Evolutionary conservation across 2,329 filamentous ascomycete genomes (phyloP), one percentile per base, ranked within the genome.

Genomic region (Ophiocordyceps camponoti-rufipedis): DNA sequence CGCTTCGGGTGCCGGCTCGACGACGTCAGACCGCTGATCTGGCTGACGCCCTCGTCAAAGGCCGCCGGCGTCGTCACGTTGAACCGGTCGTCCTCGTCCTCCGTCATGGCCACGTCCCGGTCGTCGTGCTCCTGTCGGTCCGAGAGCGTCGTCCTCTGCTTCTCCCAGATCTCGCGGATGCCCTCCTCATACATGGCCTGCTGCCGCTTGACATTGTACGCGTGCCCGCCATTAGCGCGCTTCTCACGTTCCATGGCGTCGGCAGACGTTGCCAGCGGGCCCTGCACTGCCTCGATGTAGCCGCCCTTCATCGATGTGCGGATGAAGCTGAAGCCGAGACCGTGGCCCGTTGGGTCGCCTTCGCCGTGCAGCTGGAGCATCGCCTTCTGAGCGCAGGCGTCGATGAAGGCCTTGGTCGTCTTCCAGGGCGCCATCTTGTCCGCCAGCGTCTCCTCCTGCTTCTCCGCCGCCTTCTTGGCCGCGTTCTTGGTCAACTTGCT

Each of bases 291-390:
- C 57, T 88, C 85, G 62, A 95, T 74, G 49, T 78, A 98, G 0
- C 91, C 91, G 49, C 91, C 91, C 63, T 98, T 98, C 91, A 98
- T 98, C 1, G 86, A 94, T 0, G 88, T 95, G 57, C 91, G 87
- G 61, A 98, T 88, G 61, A 98, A 95, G 59, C 85, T 95, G 67
- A 96, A 94, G 2, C 85, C 91, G 48, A 95, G 79, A 2, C 91
- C 91, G 55, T 88, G 83, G 23, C 87, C 87, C 0, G 89, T 94
- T 4, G 91, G 91, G 58, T 98, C 91, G 46, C 91, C 91, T 52
- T 93, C 85, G 18, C 91, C 91, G 54, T 95, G 88, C 12, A 98
- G 73, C 53, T 88, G 83, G 42, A 98, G 74, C 91, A 98, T 98
- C 3, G 91, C 91, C 60, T 98, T 98, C 48, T 87, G 86, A 48